A percentile compares a stretch with the other conserved stretches of the same genome.
Evolutionary conservation across 495 filamentous ascomycete species (phyloP).

Genomic region (Neurospora sp.): DNA sequence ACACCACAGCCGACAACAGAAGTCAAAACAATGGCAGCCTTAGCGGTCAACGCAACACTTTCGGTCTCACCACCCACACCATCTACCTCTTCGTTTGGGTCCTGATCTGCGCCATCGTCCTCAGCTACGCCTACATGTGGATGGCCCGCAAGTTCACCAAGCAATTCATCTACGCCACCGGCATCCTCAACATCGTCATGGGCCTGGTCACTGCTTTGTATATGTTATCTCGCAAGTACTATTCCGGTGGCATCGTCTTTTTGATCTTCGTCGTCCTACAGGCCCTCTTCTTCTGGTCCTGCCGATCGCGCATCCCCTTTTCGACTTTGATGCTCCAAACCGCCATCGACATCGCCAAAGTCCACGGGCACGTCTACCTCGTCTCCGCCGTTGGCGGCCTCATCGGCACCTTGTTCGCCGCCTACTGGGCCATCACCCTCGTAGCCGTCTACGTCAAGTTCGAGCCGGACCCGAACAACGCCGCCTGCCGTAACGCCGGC

Average conservation of each 20-base stretch:
- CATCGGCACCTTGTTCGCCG: slow-evolving; percentile 59
- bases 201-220: slow-evolving; percentile 54
- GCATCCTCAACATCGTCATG: slow-evolving; percentile 77
- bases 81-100: slow-evolving; percentile 75
- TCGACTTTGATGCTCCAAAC: slow-evolving; percentile 83
- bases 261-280: slow-evolving; percentile 61
- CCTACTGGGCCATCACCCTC: slow-evolving; percentile 50
- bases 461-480: slow-evolving; percentile 52
- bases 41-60: slow-evolving; percentile 57
- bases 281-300: slow-evolving; percentile 45
- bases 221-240: slow-evolving; percentile 59
- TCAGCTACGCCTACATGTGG: slow-evolving; percentile 69
- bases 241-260: slow-evolving; percentile 76
- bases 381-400: slow-evolving; percentile 75
- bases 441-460: slow-evolving; percentile 71
- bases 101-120: slow-evolving; percentile 56
- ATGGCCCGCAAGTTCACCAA: slow-evolving; percentile 75
- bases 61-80: slow-evolving; percentile 71
- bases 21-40: slow-evolving; percentile 64
- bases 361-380: slow-evolving; percentile 74
- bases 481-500: slow-evolving; percentile 53
- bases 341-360: slow-evolving; percentile 73
- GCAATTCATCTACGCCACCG: slow-evolving; percentile 84
- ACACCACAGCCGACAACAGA: slow-evolving; percentile 37
- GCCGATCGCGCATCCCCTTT: slow-evolving; percentile 83